A percentile compares a stretch with the other conserved stretches of the same genome.
These are phyloP conservation scores for Aspergillus bridgeri DNA, from an alignment of 495 filamentous ascomycete genomes.

Conservation along the genomic window DNA sequence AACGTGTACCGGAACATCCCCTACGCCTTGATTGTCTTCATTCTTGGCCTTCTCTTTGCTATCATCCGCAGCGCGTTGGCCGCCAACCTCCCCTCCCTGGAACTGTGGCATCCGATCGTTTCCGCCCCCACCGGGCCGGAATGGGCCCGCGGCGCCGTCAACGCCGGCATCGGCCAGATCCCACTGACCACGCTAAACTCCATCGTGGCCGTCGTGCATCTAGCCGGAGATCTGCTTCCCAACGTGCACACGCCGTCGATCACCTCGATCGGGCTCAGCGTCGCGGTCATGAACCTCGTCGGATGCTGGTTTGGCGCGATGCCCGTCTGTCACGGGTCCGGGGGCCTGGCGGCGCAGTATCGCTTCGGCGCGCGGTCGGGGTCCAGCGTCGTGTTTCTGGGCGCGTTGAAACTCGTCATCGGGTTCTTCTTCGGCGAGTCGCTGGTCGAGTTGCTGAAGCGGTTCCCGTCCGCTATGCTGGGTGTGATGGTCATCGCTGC, in stretches of 20 bases:
- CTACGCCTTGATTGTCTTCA: constrained; percentile 70
- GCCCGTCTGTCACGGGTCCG: constrained; percentile 93
- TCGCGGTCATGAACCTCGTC: constrained; percentile 76
- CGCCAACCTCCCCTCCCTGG: constrained; percentile 42
- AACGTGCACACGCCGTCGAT: constrained; percentile 60
- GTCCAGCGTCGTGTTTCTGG: constrained; percentile 74
- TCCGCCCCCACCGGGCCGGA: constrained; percentile 42
- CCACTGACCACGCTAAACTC: constrained; percentile 91
- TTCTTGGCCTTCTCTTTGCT: constrained; percentile 58
- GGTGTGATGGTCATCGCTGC: constrained; percentile 88
- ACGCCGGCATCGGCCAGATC: constrained; percentile 74
- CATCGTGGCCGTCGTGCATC: constrained; percentile 74
- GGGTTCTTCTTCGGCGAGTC: constrained; percentile 70
- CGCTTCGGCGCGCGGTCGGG: constrained; percentile 89
- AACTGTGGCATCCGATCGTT: constrained; percentile 47
- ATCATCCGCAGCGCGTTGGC: constrained; percentile 37
- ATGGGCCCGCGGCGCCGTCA: constrained; percentile 48
- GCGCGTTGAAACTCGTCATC: constrained; percentile 68
- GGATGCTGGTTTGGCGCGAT: constrained; percentile 91
- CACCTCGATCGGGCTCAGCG: constrained; percentile 73
- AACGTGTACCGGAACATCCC: constrained; percentile 60
- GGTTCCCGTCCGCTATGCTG: constrained; percentile 70
- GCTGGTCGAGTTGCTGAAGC: constrained; percentile 60
- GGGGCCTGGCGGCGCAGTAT: constrained; percentile 84
- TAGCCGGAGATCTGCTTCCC: constrained; percentile 72